Evolutionary conservation across 352 stramenopile genomes (phyloP).

Genomic region (Phytopythium boreale): DNA sequence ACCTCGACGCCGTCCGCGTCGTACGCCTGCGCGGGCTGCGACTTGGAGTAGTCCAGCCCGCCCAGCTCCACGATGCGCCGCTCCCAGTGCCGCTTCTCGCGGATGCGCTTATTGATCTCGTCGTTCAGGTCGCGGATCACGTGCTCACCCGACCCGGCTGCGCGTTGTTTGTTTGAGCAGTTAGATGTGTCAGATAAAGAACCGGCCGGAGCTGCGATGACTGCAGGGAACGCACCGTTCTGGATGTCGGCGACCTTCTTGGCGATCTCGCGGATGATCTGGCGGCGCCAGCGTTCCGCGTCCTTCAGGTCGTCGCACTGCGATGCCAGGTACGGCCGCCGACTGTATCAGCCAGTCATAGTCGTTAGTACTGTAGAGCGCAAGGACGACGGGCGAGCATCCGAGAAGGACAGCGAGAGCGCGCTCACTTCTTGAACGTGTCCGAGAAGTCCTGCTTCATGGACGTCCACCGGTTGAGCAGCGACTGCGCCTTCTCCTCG

Average conservation of each 20-base stretch:
- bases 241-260: slow-evolving; percentile 96
- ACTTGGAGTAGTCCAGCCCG: slow-evolving; percentile 84
- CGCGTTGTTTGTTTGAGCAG: background rate
- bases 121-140: slow-evolving; percentile 98
- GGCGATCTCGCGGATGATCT: slow-evolving; percentile 95
- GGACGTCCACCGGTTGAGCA: slow-evolving; percentile 98
- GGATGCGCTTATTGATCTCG: slow-evolving; percentile 97
- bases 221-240: slow-evolving; percentile 65
- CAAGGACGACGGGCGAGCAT: background rate
- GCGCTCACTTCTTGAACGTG: slow-evolving; percentile 73
- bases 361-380: background rate
- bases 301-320: slow-evolving; percentile 94
- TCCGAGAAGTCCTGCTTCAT: slow-evolving; percentile 94
- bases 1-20: slow-evolving; percentile 71
- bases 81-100: slow-evolving; percentile 91
- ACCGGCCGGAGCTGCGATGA: background rate
- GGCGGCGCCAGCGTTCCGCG: slow-evolving; percentile 89
- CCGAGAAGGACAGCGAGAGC: slow-evolving; percentile 1
- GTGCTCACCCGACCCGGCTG: slow-evolving; percentile 92
- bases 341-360: slow-evolving; percentile 22
- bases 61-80: slow-evolving; percentile 88
- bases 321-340: slow-evolving; percentile 91
- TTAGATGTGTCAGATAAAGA: background rate
- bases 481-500: slow-evolving; percentile 97
- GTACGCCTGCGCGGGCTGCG: slow-evolving; percentile 68